Evolutionary conservation across 2,329 filamentous ascomycete genomes (phyloP), one percentile per base, ranked within the genome.

Genomic region (Neonectria neomacrospora): DNA sequence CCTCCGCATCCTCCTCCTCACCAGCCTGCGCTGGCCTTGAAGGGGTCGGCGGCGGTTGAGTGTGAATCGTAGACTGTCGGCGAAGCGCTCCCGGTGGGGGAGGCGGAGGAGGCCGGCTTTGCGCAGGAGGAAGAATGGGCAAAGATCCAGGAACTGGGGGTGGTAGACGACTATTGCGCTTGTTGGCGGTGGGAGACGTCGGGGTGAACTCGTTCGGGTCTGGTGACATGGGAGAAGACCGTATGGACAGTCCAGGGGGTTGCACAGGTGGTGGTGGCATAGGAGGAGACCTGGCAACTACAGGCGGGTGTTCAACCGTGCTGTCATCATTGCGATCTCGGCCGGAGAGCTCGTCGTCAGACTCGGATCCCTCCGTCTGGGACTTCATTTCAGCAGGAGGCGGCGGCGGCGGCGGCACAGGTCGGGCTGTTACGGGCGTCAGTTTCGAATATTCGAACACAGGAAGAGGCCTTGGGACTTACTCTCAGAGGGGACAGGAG

Each of bases 281-380:
- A 58, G 83, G 82, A 28, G 83, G 82, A 22, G 74, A 74, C 54
- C 72, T 72, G 9, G 65, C 54, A 30, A 80, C 75, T 16, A 48
- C 54, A 47, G 64, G 51, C 11, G 48, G 32, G 50, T 70, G 69
- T 42, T 55, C 56, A 44, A 30, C 28, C 22, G 79, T 80, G 37
- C 83, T 56, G 73, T 79, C 71, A 67, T 84, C 77, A 54, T 82
- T 78, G 68, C 79, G 76, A 71, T 84, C 74, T 73, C 79, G 78
- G 56, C 82, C 81, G 10, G 91, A 93, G 71, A 94, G 81, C 77
- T 97, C 95, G 76, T 97, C 94, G 71, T 96, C 94, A 45, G 94
- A 96, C 75, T 91, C 92, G 1, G 93, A 96, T 30, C 93, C 94
- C 64, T 91, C 86, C 61, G 89, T 93, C 48, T 89, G 89, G 42